These are phyloP conservation scores for Magnusiomyces suaveolens DNA, from an alignment of 1,139 yeast genomes.

Conservation along the genomic window DNA sequence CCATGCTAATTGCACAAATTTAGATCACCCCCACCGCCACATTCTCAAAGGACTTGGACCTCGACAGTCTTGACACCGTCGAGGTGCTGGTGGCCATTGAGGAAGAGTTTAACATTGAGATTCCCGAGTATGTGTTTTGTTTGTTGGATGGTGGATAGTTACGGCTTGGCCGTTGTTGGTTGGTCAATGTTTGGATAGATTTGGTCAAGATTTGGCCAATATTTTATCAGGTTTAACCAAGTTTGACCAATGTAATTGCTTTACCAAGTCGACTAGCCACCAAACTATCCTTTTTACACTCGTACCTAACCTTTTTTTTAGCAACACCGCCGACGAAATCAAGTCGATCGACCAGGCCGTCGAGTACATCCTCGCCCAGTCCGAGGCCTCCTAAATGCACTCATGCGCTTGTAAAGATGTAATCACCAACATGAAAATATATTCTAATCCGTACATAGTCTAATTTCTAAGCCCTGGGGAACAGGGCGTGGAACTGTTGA, in stretches of 20 bases:
- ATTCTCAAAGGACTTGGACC: slow-evolving; percentile 66
- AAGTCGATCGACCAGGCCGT: slow-evolving; percentile 81
- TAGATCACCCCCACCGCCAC: slow-evolving; percentile 48
- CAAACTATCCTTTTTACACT: too few relatives aligned
- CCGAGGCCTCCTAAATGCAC: slow-evolving; percentile 39
- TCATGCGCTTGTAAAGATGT: neutral
- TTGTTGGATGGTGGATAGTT: too few relatives aligned
- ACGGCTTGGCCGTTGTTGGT: too few relatives aligned
- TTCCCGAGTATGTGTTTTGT: slow-evolving; percentile 47
- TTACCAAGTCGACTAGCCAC: too few relatives aligned
- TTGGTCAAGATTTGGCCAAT: too few relatives aligned
- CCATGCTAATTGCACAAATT: neutral
- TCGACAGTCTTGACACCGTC: slow-evolving; percentile 76
- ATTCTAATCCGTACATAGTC: too few relatives aligned
- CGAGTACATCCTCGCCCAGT: slow-evolving; percentile 65
- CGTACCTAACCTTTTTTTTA: neutral
- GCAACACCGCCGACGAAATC: slow-evolving; percentile 53
- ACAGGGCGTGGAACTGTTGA: too few relatives aligned
- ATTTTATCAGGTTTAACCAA: too few relatives aligned
- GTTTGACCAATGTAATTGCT: too few relatives aligned
- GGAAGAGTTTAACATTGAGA: slow-evolving; percentile 54
- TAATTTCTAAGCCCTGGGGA: too few relatives aligned
- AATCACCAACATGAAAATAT: too few relatives aligned
- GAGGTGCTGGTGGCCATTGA: slow-evolving; percentile 82
- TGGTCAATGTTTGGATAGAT: too few relatives aligned